These are phyloP conservation scores for Nigrograna mackinnonii DNA, from an alignment of 2,329 filamentous ascomycete genomes.

Conservation along the genomic window DNA sequence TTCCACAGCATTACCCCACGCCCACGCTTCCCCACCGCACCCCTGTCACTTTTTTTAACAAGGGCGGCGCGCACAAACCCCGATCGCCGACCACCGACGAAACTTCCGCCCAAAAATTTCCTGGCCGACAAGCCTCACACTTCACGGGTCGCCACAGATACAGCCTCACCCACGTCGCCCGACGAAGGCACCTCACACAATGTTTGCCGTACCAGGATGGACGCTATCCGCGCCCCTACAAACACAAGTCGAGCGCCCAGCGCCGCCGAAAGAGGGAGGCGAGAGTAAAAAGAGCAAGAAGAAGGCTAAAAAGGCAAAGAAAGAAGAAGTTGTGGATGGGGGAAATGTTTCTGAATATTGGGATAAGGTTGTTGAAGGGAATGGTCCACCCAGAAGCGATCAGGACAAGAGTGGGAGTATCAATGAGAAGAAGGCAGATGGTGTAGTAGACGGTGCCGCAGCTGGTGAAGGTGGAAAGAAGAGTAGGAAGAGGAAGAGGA, in stretches of 20 bases:
- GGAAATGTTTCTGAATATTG: conserved; percentile 54
- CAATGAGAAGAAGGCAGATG: conserved; percentile 13
- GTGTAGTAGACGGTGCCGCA: conserved; percentile 18
- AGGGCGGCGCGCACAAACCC: no score
- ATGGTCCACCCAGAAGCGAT: conserved; percentile 42
- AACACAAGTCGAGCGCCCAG: conserved; percentile 63
- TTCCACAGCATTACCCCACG: no score
- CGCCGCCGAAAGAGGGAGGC: conserved; percentile 29
- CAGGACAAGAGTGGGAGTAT: background rate
- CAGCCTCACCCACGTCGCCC: no score
- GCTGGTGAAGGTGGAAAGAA: conserved; percentile 37
- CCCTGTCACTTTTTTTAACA: no score
- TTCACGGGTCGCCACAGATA: conserved; percentile 1
- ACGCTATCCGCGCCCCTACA: conserved; percentile 77
- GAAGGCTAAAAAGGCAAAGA: conserved; percentile 57
- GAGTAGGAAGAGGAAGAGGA: conserved; percentile 7
- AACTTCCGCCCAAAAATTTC: no score
- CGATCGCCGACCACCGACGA: no score
- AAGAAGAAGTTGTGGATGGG: conserved; percentile 77
- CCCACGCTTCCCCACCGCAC: no score
- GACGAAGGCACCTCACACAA: conserved; percentile 38
- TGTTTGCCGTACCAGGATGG: conserved; percentile 97
- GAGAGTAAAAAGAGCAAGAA: conserved; percentile 51
- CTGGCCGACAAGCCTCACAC: background rate
- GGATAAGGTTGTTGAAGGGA: conserved; percentile 50